phyloP scores from a whole-genome alignment of 1,284 basidiomycete species.

The Mycena sp. region DNA sequence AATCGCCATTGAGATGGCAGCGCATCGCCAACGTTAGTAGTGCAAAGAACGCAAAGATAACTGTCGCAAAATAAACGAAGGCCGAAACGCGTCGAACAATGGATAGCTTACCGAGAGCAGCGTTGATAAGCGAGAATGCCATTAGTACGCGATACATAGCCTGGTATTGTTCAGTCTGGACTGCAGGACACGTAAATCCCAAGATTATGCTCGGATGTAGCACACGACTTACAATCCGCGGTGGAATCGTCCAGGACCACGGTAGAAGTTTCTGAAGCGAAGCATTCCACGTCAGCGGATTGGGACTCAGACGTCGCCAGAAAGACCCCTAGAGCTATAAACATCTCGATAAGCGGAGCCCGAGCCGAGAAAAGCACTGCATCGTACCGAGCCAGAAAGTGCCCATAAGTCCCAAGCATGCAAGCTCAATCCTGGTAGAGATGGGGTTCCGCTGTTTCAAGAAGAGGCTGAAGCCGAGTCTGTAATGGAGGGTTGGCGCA shows the following conservation, averaged over 20 bases:
- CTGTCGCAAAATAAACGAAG: conserved; percentile 48
- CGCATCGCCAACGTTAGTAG: conserved; percentile 72
- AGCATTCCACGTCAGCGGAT: conserved; percentile 83
- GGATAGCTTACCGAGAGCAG: conserved; percentile 64
- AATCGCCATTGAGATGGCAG: conserved; percentile 70
- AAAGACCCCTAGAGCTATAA: conserved; percentile 77
- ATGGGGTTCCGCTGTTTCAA: conserved; percentile 76
- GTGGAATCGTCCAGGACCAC: conserved; percentile 61
- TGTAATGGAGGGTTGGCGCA: conserved; percentile 38
- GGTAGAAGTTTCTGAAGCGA: conserved; percentile 59
- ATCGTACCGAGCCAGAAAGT: conserved; percentile 80
- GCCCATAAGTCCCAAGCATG: conserved; percentile 73
- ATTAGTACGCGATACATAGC: conserved; percentile 84
- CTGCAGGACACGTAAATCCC: conserved; percentile 43
- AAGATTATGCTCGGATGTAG: not conserved
- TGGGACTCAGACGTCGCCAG: conserved; percentile 77
- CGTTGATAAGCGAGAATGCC: conserved; percentile 81
- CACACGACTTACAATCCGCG: conserved; percentile 62
- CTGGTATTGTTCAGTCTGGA: conserved; percentile 77
- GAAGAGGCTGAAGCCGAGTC: conserved; percentile 69
- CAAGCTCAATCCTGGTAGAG: conserved; percentile 79
- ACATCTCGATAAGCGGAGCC: conserved; percentile 23
- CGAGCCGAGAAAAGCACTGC: conserved; percentile 4
- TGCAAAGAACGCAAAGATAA: conserved; percentile 67
- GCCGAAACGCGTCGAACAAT: conserved; percentile 3